Evolutionary conservation across 2,329 filamentous ascomycete genomes (phyloP).

Genomic region (Beauveria scarabaeidicola): DNA sequence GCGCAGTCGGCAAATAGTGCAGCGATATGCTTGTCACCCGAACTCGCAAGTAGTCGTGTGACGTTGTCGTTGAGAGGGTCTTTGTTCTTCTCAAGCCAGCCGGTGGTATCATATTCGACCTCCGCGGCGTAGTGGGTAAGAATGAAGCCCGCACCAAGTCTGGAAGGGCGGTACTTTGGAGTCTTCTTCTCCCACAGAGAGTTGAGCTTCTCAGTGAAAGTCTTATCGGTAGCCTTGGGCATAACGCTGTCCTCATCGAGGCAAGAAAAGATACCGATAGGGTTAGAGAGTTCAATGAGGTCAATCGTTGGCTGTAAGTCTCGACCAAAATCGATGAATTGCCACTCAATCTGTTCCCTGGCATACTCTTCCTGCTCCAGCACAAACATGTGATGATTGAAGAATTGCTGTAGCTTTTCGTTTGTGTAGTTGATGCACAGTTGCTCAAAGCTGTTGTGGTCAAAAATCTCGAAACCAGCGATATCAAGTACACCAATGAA

Average conservation of each 20-base stretch:
- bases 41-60: slow-evolving; percentile 76
- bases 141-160: slow-evolving; percentile 85
- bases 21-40: slow-evolving; percentile 74
- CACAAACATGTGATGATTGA: slow-evolving; percentile 99
- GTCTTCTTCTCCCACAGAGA: slow-evolving; percentile 95
- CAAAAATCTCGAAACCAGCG: slow-evolving; percentile 97
- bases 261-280: slow-evolving; percentile 97
- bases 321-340: slow-evolving; percentile 97
- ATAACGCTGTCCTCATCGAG: slow-evolving; percentile 97
- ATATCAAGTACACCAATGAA: slow-evolving; percentile 99
- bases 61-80: slow-evolving; percentile 96
- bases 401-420: slow-evolving; percentile 97
- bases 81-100: slow-evolving; percentile 98
- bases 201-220: slow-evolving; percentile 96
- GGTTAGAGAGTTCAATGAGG: slow-evolving; percentile 89
- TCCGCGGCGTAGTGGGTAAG: slow-evolving; percentile 96
- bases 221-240: slow-evolving; percentile 96
- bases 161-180: slow-evolving; percentile 80
- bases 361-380: slow-evolving; percentile 98
- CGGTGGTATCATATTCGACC: slow-evolving; percentile 90
- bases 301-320: slow-evolving; percentile 97
- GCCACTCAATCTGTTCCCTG: slow-evolving; percentile 96
- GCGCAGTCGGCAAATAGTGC: slow-evolving; percentile 81
- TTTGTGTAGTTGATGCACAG: slow-evolving; percentile 99
- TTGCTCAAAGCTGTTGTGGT: slow-evolving; percentile 97